phyloP scores from a whole-genome alignment of 192 early-diverging fungal genomes.

The Backusella psychrophila region DNA sequence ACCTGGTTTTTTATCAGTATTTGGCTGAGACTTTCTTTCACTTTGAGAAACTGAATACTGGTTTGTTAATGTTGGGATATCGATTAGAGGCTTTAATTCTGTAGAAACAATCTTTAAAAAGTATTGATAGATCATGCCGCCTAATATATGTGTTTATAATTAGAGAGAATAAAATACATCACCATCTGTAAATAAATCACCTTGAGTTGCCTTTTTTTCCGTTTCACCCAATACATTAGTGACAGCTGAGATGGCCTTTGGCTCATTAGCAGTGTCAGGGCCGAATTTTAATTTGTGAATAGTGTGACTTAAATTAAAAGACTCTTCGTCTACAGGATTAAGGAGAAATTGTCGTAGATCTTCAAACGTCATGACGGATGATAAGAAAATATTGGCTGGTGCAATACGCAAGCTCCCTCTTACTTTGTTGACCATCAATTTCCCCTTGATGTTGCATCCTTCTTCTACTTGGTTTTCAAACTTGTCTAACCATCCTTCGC shows the following conservation, averaged over 20 bases:
- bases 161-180: background rate
- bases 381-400: slow-evolving; percentile 78
- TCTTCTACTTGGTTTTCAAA: slow-evolving; percentile 79
- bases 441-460: slow-evolving; percentile 85
- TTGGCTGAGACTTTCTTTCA: slow-evolving; percentile 52
- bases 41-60: slow-evolving; percentile 94
- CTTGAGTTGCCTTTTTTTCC: slow-evolving; percentile 47
- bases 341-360: slow-evolving; percentile 62
- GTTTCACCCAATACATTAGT: slow-evolving; percentile 68
- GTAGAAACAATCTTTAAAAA: slow-evolving; percentile 94
- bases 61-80: slow-evolving; percentile 74
- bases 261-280: slow-evolving; percentile 21
- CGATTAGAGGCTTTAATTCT: slow-evolving; percentile 68
- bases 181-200: slow-evolving; percentile 22
- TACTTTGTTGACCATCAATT: slow-evolving; percentile 86
- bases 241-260: slow-evolving; percentile 24
- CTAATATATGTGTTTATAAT: slow-evolving; percentile 25
- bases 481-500: slow-evolving; percentile 78
- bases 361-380: slow-evolving; percentile 70
- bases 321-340: slow-evolving; percentile 38
- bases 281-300: slow-evolving; percentile 88
- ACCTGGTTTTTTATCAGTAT: slow-evolving; percentile 23
- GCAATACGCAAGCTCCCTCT: slow-evolving; percentile 92
- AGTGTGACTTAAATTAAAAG: slow-evolving; percentile 79
- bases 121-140: slow-evolving; percentile 80